Evolutionary conservation across 2,329 filamentous ascomycete genomes (phyloP), one percentile per base, ranked within the genome.

Genomic region (Rachicladosporium sp.): DNA sequence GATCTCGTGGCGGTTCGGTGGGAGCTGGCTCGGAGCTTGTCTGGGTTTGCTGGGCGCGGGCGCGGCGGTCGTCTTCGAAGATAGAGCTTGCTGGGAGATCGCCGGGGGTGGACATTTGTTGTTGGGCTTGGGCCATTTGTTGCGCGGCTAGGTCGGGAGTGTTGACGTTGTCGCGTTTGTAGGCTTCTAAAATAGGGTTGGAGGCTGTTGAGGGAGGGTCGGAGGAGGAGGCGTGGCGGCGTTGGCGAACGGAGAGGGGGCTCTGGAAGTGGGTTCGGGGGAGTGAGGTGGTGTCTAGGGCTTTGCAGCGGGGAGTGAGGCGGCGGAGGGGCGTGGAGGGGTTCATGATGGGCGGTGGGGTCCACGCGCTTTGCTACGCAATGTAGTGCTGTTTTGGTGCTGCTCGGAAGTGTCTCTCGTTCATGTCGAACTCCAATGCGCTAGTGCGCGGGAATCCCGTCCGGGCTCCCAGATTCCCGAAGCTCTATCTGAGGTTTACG

Each of bases 101-200:
- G 51, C 70, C 70, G 21, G 56, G 23, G 23, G 23, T 42, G 23
- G 23, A 27, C 23, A 27, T 27, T 27, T 27, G 23, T 27, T 27
- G 23, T 27, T 27, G 23, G 23, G 23, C 23, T 27, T 27, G 23
- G 23, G 23, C 23, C 23, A 27, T 27, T 30, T 38, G 38, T 19
- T 38, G 37, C 35, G 38, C 34, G 39, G 27, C 36, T 35, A 45
- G 6, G 37, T 38, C 10, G 19, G 40, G 37, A 19, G 39, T 38
- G 10, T 42, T 32, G 11, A 47, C 38, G 29, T 53, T 49, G 11
- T 65, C 62, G 40, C 50, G 55, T 43, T 58, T 57, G 49, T 63
- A 71, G 38, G 81, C 71, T 42, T 80, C 75, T 49, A 83, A 75
- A 50, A 85, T 69, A 40, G 74, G 78, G 50, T 76, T 69, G 35